Base-by-base conservation (phyloP, 192 early-diverging fungal genomes). In the Coemansia guatemalensis region DNA sequence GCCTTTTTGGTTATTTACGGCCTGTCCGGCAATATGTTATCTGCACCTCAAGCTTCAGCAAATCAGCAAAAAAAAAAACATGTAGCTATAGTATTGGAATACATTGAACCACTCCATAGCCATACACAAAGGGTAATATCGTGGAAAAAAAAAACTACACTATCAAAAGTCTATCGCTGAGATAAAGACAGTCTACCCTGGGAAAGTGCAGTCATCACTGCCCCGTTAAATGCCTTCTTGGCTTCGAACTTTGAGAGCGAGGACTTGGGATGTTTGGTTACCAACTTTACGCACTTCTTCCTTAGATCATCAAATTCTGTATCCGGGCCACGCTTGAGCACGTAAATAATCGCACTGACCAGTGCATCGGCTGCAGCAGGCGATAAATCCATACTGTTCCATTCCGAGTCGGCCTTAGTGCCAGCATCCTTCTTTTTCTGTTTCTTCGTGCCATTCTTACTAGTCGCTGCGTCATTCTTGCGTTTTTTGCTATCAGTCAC, bases 191-290 rank as follows among this genome's bases (percentile, higher is more conserved):
- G 66, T 1, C 56, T 60, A 48, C 67, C 76, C 17, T 22, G 23
- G 3, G 60, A 54, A n/a, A 79, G 64, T 3, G 76, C 76, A 48
- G 56, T 52, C 2, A 79, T 1, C 6, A 79, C 30, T 8, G 71
- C 76, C 57, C 60, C 51, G 29, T 73, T 53, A 48, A 79, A 79
- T 9, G 52, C 68, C 5, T 57, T 41, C 53, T 79, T 79, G 56
- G 60, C 61, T 6, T 66, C 65, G 0, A 66, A 64, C 51, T 79
- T 73, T 41, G 60, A 55, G 1, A 52, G 35, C 22, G 49, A 58
- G 57, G 49, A 64, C 39, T 65, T 48, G 17, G 63, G 67, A 21
- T 79, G 76, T 17, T 56, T 67, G 29, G 32, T 23, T 22, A 73
- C 67, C 68, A 79, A 50, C 47, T 60, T 55, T 6, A 73, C 20